Evolutionary conservation across 306 rosid species (phyloP), one percentile per base, ranked within the genome.

Genomic region (Datisca glomerata): DNA sequence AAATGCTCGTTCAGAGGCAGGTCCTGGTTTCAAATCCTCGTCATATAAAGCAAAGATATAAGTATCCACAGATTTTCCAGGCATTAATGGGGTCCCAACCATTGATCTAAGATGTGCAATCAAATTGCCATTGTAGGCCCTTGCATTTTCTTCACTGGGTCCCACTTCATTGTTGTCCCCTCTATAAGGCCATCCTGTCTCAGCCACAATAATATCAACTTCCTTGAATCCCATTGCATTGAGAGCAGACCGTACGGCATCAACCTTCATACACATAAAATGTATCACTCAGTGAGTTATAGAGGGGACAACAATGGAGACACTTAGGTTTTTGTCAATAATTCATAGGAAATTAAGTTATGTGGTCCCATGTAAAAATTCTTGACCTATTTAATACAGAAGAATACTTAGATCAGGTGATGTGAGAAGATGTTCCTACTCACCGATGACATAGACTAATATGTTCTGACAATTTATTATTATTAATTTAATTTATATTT

Each of bases 71-170:
- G 98, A 84, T 38, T 77, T 80, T 4, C 91, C 91, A 12, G 98
- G 98, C 78, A 84, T 74, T 64, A 89, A 43, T 18, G 95, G 98
- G 1, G 95, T 89, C 19, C 98, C 93, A 42, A 77, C 95, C 79
- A 73, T 14, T 25, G 93, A 89, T 39, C 79, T 71, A 42, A 89
- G 98, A 47, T 84, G 98, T 12, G 65, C 49, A 45, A 89, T 84
- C 45, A 89, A 63, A 60, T 89, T 89, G 15, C 93, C 93, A 53
- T 80, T 89, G 20, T 80, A 89, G 55, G 93, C 86, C 56, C 53
- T 80, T n/a, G 95, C 95, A 53, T 84, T 89, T 49, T 84, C 95
- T 18, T 74, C 44, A 43, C 79, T 51, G 0, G 93, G 60, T 27
- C 91, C 98, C 1, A 56, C 69, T 67, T 89, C 86, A 32, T 61